These are phyloP conservation scores for Acer yangbiense DNA, from an alignment of 345 rosid species.

Conservation along the genomic window DNA sequence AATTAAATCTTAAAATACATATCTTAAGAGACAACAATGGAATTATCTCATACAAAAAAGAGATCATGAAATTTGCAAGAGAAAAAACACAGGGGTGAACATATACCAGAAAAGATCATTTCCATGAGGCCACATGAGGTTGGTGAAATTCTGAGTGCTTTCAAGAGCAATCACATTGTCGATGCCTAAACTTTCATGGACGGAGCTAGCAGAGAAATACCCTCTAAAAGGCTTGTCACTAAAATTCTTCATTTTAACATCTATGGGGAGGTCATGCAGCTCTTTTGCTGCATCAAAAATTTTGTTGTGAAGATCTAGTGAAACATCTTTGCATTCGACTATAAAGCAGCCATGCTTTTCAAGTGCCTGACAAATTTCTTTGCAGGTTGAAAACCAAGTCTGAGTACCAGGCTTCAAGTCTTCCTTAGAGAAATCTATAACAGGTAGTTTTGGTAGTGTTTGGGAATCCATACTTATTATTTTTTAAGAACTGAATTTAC, in stretches of 20 bases:
- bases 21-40: no score
- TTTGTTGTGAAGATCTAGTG: background rate
- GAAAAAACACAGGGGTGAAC: background rate
- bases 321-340: background rate
- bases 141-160: background rate
- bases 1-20: no score
- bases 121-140: background rate
- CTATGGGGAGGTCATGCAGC: background rate
- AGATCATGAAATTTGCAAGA: background rate
- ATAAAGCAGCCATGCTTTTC: background rate
- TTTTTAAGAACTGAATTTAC: no score
- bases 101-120: background rate
- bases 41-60: no score
- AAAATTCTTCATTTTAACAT: background rate
- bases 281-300: background rate
- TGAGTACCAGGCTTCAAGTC: background rate
- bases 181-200: background rate
- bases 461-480: no score
- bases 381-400: background rate
- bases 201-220: background rate
- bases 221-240: background rate
- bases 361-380: slow-evolving; percentile 2
- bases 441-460: background rate
- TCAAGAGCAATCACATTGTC: background rate
- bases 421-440: background rate